These are phyloP conservation scores for Aspergillus affinis DNA, from an alignment of 495 filamentous ascomycete species.

Conservation along the genomic window DNA sequence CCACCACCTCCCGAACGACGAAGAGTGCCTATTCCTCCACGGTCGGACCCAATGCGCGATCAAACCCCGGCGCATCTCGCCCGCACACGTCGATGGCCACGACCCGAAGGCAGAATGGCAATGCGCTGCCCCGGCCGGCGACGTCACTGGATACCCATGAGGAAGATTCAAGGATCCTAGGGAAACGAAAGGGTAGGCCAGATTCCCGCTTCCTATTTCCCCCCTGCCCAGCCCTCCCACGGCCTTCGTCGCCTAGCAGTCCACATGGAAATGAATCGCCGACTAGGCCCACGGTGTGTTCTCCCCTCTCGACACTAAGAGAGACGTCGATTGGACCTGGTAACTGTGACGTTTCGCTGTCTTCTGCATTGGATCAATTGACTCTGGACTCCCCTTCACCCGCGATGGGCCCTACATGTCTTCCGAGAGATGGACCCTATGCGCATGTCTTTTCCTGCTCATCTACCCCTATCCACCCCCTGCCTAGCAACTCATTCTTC, in stretches of 20 bases:
- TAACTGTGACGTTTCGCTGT: conserved; percentile 7
- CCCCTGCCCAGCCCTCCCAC: conserved; percentile 22
- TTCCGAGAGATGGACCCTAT: conserved; percentile 13
- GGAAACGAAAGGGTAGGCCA: conserved; percentile 71
- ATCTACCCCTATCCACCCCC: conserved; percentile 25
- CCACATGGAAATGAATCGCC: conserved; percentile 15
- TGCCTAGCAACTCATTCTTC: conserved; percentile 18
- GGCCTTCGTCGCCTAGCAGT: conserved; percentile 23
- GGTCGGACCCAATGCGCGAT: conserved; percentile 53
- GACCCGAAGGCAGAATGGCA: conserved; percentile 41
- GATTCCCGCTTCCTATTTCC: conserved; percentile 29
- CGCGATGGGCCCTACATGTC: conserved; percentile 8
- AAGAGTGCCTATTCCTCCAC: conserved; percentile 55
- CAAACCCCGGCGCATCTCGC: conserved; percentile 44
- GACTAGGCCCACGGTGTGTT: background rate
- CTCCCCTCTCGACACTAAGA: conserved; percentile 9
- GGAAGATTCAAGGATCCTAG: conserved; percentile 46
- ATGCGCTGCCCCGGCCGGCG: conserved; percentile 53
- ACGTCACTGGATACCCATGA: conserved; percentile 61
- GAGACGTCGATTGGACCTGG: conserved; percentile 11
- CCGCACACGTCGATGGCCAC: conserved; percentile 47
- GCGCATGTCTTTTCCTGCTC: conserved; percentile 20
- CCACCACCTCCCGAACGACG: conserved; percentile 51
- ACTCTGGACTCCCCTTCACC: conserved; percentile 9
- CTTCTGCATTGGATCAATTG: conserved; percentile 15